Base-by-base conservation (phyloP, 805 yeast genomes). In the Cyberlindnera euphorbiae region DNA sequence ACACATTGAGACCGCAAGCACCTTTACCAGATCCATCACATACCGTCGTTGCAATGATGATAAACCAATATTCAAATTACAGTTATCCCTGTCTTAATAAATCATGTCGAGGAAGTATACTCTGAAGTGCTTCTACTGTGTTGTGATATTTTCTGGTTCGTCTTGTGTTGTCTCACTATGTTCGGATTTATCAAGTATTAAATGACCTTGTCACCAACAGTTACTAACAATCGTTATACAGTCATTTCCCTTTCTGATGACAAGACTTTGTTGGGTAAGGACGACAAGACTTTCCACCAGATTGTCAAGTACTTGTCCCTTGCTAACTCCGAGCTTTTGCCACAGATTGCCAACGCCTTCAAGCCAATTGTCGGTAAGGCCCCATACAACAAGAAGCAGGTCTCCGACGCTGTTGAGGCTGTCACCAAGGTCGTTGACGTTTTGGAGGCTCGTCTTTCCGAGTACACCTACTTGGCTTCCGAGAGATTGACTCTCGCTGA, bases 1-100 rank as follows among this genome's bases (percentile, higher is more conserved):
- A n/a, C n/a, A n/a, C n/a, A n/a, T n/a, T n/a, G n/a, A n/a, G n/a
- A n/a, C n/a, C n/a, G n/a, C n/a, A n/a, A n/a, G n/a, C n/a, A n/a
- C n/a, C n/a, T n/a, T n/a, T 21, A 11, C n/a, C n/a, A n/a, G n/a
- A n/a, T 11, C 12, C 8, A 16, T 18, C 28, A 24, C 15, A 15
- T n/a, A n/a, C n/a, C n/a, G n/a, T n/a, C n/a, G n/a, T 45, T 53
- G 49, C 58, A 56, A 60, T 77, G 85, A 79, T 79, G 84, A 79
- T 66, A 69, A 58, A 62, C 42, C 57, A 63, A 66, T 56, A 37
- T 55, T 60, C 65, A 65, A 67, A 59, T n/a, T n/a, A 79, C 86
- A 79, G 86, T 79, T 79, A 79, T 79, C 86, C 86, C 86, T 79
- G 86, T 79, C 86, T 79, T 79, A 79, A 79, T 61, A 77, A 46